These are phyloP conservation scores for Elongisporangium prolatum DNA, from an alignment of 352 stramenopile species.

Conservation along the genomic window DNA sequence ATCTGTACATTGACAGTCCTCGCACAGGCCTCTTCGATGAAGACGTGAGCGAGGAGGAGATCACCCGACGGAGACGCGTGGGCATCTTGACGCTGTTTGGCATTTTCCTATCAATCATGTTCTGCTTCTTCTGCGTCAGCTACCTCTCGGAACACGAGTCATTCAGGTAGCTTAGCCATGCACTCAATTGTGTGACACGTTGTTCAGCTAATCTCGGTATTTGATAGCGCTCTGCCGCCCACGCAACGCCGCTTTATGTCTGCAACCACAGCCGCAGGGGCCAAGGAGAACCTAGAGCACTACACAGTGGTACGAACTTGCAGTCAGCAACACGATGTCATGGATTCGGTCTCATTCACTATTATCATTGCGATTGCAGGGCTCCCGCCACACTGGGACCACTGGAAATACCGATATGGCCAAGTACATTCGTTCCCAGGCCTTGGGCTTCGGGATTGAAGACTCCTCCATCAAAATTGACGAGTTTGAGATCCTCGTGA, in stretches of 20 bases:
- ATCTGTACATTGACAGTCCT: conserved; percentile 71
- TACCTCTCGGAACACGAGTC: conserved; percentile 63
- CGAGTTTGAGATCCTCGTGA: conserved; percentile 79
- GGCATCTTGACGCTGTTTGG: conserved; percentile 49
- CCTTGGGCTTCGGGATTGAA: conserved; percentile 72
- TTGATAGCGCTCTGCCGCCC: conserved; percentile 50
- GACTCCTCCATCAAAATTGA: conserved; percentile 75
- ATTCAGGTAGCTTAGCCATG: conserved; percentile 37
- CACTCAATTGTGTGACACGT: not conserved
- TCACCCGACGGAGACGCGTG: conserved; percentile 43
- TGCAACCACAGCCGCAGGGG: conserved; percentile 55
- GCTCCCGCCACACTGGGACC: conserved; percentile 53
- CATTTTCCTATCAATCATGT: conserved; percentile 52
- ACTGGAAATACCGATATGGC: conserved; percentile 66
- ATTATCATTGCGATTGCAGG: conserved; percentile 15
- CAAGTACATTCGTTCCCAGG: conserved; percentile 67
- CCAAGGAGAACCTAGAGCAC: conserved; percentile 66
- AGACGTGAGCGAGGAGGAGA: conserved; percentile 45
- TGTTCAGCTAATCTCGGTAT: no score
- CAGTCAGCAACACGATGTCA: not conserved
- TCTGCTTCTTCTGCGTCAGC: conserved; percentile 63
- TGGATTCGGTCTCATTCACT: not conserved
- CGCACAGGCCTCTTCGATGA: conserved; percentile 36
- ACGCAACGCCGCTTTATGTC: conserved; percentile 80
- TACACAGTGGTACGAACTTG: conserved; percentile 46